Evolutionary conservation across 306 rosid species (phyloP).

Genomic region (Trifolium subterraneum): DNA sequence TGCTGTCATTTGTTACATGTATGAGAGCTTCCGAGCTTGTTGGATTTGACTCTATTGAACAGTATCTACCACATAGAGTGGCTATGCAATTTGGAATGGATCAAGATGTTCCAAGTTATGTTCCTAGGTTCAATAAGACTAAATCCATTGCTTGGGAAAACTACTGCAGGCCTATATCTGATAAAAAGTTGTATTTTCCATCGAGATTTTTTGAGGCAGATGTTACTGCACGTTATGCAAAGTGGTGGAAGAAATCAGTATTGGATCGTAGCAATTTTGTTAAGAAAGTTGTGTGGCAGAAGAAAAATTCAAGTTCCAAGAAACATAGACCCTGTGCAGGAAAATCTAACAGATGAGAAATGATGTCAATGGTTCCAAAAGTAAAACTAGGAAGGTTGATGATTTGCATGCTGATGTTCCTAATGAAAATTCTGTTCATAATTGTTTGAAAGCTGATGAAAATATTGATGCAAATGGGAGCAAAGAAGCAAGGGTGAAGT

Average conservation of each 20-base stretch:
- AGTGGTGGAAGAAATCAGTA: neutral
- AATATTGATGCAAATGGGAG: too few species aligned
- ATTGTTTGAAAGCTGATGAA: too few species aligned
- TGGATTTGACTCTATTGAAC: conserved; percentile 29
- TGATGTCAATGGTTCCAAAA: conserved; percentile 15
- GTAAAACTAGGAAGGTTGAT: neutral
- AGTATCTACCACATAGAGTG: neutral
- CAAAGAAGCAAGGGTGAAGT: too few species aligned
- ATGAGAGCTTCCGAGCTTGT: conserved; percentile 47
- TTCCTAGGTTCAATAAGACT: neutral
- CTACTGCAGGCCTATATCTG: neutral
- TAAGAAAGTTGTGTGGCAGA: neutral
- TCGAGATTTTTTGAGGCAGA: neutral
- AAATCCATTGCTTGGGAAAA: neutral
- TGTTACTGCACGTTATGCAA: neutral
- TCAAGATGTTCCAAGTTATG: conserved; percentile 60
- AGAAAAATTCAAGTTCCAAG: neutral
- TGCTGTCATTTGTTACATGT: conserved; percentile 47
- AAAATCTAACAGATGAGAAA: conserved; percentile 14
- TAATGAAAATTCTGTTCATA: neutral
- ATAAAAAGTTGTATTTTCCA: neutral
- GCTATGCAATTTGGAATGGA: conserved; percentile 42
- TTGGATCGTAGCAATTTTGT: conserved; percentile 1
- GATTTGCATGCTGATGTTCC: neutral
- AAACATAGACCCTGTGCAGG: neutral